Evolutionary conservation across 768 basidiomycete genomes (phyloP).

Genomic region (Hypholoma fasciculare): DNA sequence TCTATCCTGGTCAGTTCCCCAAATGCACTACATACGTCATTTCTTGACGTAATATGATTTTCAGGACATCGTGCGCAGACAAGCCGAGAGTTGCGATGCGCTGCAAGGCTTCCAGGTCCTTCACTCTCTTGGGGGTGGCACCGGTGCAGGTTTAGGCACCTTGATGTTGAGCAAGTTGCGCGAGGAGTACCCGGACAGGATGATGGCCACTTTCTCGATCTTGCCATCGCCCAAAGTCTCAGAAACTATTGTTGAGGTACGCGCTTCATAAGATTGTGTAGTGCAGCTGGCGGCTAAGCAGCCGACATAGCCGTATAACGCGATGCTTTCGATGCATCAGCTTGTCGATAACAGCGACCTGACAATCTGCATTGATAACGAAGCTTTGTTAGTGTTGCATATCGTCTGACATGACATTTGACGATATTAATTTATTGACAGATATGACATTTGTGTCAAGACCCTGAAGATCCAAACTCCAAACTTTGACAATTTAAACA

Average conservation of each 20-base stretch:
- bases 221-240: slow-evolving; percentile 59
- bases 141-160: slow-evolving; percentile 84
- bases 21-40: background rate
- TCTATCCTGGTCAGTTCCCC: slow-evolving; percentile 55
- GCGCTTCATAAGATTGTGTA: slow-evolving; percentile 28
- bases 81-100: slow-evolving; percentile 80
- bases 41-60: background rate
- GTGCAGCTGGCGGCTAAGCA: slow-evolving; percentile 36
- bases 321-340: slow-evolving; percentile 82
- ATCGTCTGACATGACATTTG: background rate
- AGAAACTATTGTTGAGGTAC: slow-evolving; percentile 62
- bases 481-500: slow-evolving; percentile 66
- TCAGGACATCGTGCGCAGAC: slow-evolving; percentile 74
- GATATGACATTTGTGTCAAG: slow-evolving; percentile 70
- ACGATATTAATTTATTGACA: slow-evolving; percentile 20
- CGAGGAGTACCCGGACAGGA: slow-evolving; percentile 64
- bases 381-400: slow-evolving; percentile 62
- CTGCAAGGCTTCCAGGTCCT: slow-evolving; percentile 91
- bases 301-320: slow-evolving; percentile 80
- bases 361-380: slow-evolving; percentile 85
- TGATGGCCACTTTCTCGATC: slow-evolving; percentile 56
- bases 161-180: slow-evolving; percentile 79
- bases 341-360: slow-evolving; percentile 88
- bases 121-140: slow-evolving; percentile 91
- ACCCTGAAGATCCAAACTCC: slow-evolving; percentile 68